phyloP scores from a whole-genome alignment of 371 early-diverging fungal species.

The Mycotypha africana region DNA sequence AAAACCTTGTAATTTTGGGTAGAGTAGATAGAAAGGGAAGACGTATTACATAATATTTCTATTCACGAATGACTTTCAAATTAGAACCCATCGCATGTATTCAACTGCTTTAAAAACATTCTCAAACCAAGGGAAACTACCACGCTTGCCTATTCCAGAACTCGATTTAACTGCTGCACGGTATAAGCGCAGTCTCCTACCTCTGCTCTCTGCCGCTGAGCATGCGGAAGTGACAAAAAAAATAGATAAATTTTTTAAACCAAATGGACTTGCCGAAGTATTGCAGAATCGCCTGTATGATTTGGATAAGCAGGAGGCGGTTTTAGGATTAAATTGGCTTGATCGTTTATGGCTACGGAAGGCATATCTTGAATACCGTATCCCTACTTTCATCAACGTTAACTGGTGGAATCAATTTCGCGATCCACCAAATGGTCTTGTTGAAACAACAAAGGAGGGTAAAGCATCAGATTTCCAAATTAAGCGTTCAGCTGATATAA shows the following conservation, averaged over 20 bases:
- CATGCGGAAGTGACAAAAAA: slow-evolving; percentile 45
- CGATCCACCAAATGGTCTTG: slow-evolving; percentile 53
- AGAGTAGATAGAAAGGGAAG: too few relatives aligned
- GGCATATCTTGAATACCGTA: slow-evolving; percentile 89
- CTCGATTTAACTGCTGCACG: slow-evolving; percentile 66
- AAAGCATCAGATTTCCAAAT: slow-evolving; percentile 68
- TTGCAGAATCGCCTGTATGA: slow-evolving; percentile 74
- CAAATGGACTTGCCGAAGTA: slow-evolving; percentile 59
- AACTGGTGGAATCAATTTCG: slow-evolving; percentile 83
- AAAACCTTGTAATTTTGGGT: too few relatives aligned
- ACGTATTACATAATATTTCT: too few relatives aligned
- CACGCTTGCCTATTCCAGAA: slow-evolving; percentile 80
- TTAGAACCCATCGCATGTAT: background rate
- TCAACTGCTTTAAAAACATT: slow-evolving; percentile 47
- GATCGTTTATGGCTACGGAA: slow-evolving; percentile 83
- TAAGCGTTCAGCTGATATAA: slow-evolving; percentile 69
- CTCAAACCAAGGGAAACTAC: slow-evolving; percentile 64
- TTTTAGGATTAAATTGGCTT: slow-evolving; percentile 67
- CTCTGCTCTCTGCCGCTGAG: slow-evolving; percentile 54
- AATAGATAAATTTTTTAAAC: slow-evolving; percentile 58
- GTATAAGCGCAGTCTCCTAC: slow-evolving; percentile 65
- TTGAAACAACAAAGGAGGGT: slow-evolving; percentile 42
- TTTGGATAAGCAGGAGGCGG: slow-evolving; percentile 46
- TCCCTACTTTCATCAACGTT: slow-evolving; percentile 76
- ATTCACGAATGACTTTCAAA: too few relatives aligned